Evolutionary conservation across 352 stramenopile species (phyloP).

Genomic region (Thalassiosira mediterranea): DNA sequence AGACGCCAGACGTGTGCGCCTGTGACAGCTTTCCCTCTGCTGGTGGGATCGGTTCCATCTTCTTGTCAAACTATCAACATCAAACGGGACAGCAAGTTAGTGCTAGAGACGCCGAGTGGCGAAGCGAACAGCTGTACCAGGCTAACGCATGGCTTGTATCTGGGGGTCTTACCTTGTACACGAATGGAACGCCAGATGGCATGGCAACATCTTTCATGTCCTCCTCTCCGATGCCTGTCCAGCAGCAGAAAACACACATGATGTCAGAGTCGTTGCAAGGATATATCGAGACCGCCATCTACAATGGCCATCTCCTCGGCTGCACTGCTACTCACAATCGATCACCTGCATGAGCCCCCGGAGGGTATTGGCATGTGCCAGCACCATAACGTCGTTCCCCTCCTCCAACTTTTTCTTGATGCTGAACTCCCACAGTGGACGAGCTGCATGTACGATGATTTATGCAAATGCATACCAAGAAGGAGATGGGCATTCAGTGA

Average conservation of each 20-base stretch:
- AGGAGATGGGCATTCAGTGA: conserved; percentile 81
- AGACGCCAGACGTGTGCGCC: conserved; percentile 57
- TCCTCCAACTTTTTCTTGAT: conserved; percentile 88
- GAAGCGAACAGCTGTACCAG: too few relatives aligned
- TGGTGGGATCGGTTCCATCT: conserved; percentile 48
- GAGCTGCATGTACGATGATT: conserved; percentile 76
- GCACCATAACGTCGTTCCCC: conserved; percentile 91
- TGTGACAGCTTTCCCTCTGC: conserved; percentile 40
- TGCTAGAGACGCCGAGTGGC: background rate
- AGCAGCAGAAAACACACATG: background rate
- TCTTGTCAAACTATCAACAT: conserved; percentile 44
- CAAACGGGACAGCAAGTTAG: background rate
- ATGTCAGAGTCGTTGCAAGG: background rate
- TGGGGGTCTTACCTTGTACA: too few relatives aligned
- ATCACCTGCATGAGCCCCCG: conserved; percentile 91
- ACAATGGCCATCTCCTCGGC: background rate
- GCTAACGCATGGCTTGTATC: too few relatives aligned
- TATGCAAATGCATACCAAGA: conserved; percentile 88
- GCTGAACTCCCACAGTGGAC: conserved; percentile 88
- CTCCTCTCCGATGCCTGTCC: conserved; percentile 38
- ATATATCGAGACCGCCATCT: background rate
- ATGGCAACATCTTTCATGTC: conserved; percentile 87
- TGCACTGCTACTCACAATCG: conserved; percentile 72
- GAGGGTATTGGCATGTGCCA: conserved; percentile 91
- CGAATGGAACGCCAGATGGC: conserved; percentile 86